These are phyloP conservation scores for Cardiospermum halicacabum DNA, from an alignment of 345 rosid species.

Conservation along the genomic window DNA sequence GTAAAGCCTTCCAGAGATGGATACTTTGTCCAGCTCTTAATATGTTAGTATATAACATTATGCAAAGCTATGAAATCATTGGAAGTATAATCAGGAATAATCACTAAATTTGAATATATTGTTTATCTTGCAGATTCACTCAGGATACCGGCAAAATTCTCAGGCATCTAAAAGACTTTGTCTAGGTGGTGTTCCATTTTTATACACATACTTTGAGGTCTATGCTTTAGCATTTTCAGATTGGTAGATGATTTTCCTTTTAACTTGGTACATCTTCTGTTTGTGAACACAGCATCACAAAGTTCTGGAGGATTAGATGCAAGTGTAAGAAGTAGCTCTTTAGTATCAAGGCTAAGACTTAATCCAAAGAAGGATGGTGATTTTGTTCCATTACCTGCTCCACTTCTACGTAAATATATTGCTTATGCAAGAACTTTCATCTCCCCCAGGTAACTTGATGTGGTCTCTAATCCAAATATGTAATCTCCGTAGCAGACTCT, in stretches of 20 bases:
- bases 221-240: background rate
- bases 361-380: conserved; percentile 61
- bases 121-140: conserved; percentile 66
- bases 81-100: background rate
- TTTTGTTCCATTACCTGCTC: conserved; percentile 75
- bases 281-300: conserved; percentile 40
- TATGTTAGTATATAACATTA: background rate
- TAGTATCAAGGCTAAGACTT: conserved; percentile 77
- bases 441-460: conserved; percentile 70
- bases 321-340: conserved; percentile 45
- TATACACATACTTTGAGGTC: background rate
- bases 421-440: conserved; percentile 80
- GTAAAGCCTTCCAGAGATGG: background rate
- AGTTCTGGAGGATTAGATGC: conserved; percentile 33
- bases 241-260: conserved; percentile 2
- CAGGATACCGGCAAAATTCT: conserved; percentile 52
- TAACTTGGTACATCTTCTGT: conserved; percentile 14
- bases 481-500: conserved; percentile 1
- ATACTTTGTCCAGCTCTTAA: background rate
- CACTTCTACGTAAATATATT: conserved; percentile 84
- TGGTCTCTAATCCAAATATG: conserved; percentile 8
- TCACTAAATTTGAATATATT: conserved; percentile 5
- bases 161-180: conserved; percentile 48
- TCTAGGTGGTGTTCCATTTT: conserved; percentile 27
- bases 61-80: background rate